Evolutionary conservation across 805 yeast genomes (phyloP), one percentile per base, ranked within the genome.

Genomic region (Candida sanyiensis): DNA sequence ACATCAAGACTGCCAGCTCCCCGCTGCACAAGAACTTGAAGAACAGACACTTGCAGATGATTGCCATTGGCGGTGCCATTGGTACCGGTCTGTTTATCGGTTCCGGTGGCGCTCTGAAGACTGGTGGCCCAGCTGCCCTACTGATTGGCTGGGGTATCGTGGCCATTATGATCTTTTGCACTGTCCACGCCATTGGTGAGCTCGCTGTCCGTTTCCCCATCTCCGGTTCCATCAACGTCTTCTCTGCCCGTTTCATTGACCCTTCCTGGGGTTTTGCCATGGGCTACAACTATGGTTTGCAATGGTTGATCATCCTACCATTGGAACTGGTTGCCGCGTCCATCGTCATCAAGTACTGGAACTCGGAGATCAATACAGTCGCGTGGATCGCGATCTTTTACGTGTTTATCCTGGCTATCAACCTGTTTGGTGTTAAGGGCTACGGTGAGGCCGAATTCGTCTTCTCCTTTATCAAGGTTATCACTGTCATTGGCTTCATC

Each of bases 61-160:
- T 84, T 64, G 88, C 93, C 36, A 67, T 84, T 45, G 93, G 90
- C 48, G 89, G 90, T 30, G 73, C 83, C 43, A 83, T 85, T 49
- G 95, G 95, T 50, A 80, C 90, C 7, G 95, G 93, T 54, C 67
- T 84, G 38, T 75, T 85, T 46, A 80, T 85, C 23, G 86, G 87
- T 54, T 73, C 87, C 3, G 84, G 85, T 43, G 59, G 69, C 19
- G 74, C 83, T 5, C 62, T 83, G 35, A 46, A 67, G 22, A 65
- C 70, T 21, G 83, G 86, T 55, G 90, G 90, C 26, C 89, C 90
- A 20, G 57, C 70, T 18, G 49, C 53, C 24, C 31, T 51, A 13
- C 25, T 51, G 8, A 44, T 51, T 26, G 79, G 79, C 47, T 72
- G 78, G 67, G 52, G 59, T 36, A 56, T 75, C 22, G 68, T 73